phyloP scores from a whole-genome alignment of 2,329 filamentous ascomycete species.

The Talaromyces sp. region DNA sequence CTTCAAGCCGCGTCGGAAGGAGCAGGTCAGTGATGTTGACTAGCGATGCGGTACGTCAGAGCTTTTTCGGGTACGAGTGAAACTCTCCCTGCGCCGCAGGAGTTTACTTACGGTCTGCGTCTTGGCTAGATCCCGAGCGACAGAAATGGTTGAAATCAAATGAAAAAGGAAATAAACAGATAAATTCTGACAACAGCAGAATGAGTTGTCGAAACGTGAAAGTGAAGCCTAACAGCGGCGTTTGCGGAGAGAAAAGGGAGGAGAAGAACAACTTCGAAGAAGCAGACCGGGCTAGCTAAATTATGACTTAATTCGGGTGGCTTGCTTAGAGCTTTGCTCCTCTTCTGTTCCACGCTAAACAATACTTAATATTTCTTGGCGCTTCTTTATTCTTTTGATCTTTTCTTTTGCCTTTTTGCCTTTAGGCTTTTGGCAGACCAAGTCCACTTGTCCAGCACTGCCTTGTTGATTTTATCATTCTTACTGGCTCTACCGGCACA shows the following conservation, averaged over 20 bases:
- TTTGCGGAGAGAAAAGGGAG: not conserved
- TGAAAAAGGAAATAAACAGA: not conserved
- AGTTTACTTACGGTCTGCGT: slow-evolving; percentile 2
- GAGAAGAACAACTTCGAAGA: too few relatives aligned
- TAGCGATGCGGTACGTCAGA: slow-evolving; percentile 5
- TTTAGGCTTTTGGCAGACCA: not conserved
- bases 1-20: not conserved
- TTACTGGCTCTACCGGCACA: not conserved
- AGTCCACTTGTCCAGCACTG: not conserved
- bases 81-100: not conserved
- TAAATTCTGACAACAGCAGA: not conserved
- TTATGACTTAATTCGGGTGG: slow-evolving; percentile 15
- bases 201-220: too few relatives aligned
- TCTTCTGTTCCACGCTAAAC: not conserved
- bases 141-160: not conserved
- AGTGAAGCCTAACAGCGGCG: not conserved
- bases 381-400: not conserved
- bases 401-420: not conserved
- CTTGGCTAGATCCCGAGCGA: not conserved
- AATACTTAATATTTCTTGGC: not conserved
- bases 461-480: not conserved
- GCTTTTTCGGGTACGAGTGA: not conserved
- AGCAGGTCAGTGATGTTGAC: not conserved
- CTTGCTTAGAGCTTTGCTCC: slow-evolving; percentile 12
- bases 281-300: not conserved